Percentiles rank a stretch among this genome's conserved stretches.
These are phyloP conservation scores for Debaryomyces castellii DNA, from an alignment of 805 yeast genomes.

Conservation along the genomic window DNA sequence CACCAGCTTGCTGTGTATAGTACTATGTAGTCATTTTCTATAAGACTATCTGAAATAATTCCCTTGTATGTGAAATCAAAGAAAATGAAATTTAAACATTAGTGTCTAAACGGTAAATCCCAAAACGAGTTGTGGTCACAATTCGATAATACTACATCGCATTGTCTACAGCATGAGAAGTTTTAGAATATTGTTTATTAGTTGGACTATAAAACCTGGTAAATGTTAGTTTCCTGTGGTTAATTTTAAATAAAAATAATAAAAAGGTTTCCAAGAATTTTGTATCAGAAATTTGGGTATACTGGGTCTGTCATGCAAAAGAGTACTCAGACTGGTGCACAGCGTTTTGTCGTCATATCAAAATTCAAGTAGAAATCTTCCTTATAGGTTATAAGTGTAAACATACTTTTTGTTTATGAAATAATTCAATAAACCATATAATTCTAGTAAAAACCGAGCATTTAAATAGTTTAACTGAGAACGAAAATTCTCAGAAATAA, in stretches of 20 bases:
- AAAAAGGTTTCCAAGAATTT: background rate
- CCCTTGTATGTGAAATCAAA: too few relatives aligned
- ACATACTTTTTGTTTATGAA: background rate
- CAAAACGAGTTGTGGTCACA: too few relatives aligned
- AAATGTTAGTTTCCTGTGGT: background rate
- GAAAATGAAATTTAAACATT: too few relatives aligned
- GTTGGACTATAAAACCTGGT: background rate
- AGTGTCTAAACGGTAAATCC: too few relatives aligned
- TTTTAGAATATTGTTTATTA: background rate
- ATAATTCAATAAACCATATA: too few relatives aligned
- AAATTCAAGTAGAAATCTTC: background rate
- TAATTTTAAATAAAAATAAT: background rate
- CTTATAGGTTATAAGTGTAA: background rate
- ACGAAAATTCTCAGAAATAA: background rate
- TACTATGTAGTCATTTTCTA: too few relatives aligned
- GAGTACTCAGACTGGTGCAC: constrained; percentile 56
- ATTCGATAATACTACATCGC: too few relatives aligned
- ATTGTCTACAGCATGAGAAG: background rate
- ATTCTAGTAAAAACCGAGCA: background rate
- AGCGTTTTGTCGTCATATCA: constrained; percentile 46
- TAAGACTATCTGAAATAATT: too few relatives aligned
- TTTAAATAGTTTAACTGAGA: background rate
- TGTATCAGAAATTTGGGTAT: constrained; percentile 48
- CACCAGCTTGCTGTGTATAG: too few relatives aligned
- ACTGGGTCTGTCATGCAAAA: constrained; percentile 43